Evolutionary conservation across 1,284 basidiomycete genomes (phyloP).

Genomic region (Tilletia walkeri): DNA sequence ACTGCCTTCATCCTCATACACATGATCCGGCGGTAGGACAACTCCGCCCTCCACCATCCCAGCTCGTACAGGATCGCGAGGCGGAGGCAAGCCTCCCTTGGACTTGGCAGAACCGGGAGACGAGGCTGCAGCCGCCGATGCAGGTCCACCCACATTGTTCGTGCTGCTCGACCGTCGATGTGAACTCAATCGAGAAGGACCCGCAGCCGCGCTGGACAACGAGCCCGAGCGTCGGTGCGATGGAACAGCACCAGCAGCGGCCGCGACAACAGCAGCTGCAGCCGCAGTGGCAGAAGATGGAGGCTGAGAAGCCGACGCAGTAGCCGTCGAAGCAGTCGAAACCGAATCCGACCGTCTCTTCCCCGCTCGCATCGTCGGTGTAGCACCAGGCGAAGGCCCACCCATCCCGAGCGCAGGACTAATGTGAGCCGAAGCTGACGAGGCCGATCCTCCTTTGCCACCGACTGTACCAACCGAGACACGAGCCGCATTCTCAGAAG

Average conservation of each 20-base stretch:
- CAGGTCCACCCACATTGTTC: neutral
- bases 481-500: conserved; percentile 8
- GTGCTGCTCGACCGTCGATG: neutral
- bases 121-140: neutral
- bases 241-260: neutral
- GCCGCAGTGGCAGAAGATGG: neutral
- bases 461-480: neutral
- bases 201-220: neutral
- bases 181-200: neutral
- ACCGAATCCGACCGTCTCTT: conserved; percentile 5
- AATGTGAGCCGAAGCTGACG: neutral
- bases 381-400: neutral
- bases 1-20: conserved; percentile 53
- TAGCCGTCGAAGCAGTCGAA: neutral
- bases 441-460: neutral
- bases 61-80: conserved; percentile 38
- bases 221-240: neutral
- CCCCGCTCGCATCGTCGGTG: neutral
- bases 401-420: conserved; percentile 1
- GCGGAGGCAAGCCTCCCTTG: conserved; percentile 48
- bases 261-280: neutral
- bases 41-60: conserved; percentile 30
- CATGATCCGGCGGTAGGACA: conserved; percentile 51
- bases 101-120: conserved; percentile 23
- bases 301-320: neutral